Base-by-base conservation (phyloP, 179 eudicot species). In the Silene noctiflora region DNA sequence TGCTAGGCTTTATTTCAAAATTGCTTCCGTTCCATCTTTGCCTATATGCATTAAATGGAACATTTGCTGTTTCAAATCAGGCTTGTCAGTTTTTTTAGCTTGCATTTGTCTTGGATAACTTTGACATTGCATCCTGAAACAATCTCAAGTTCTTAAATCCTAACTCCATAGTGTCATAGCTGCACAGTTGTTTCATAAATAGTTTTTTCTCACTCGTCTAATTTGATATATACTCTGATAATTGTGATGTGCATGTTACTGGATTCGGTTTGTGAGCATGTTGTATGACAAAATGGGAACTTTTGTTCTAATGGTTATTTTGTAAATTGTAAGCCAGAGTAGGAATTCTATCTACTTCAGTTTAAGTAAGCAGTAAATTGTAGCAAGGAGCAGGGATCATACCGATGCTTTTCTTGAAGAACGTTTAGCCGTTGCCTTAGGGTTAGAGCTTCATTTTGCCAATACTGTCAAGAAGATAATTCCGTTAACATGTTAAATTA, bases 351-450 rank as follows among this genome's bases (percentile, higher is more conserved):
- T 58, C 65, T 29, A 11, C 25, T 73, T 25, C 6, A 20, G 65
- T 20, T 22, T 29, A 14, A 42, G 35, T 21, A 51, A 59, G 44
- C 42, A 21, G 73, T 42, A 79, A 58, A 27, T 68, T 60, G 22
- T 60, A 31, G 60, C 44, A 44, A 62, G 24, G 68, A 69, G 56
- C 65, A 31, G 21, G 35, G 63, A 44, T 76, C 78, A 73, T 83
- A 83, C 85, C 85, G 76, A 31, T 83, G 83, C 58, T 74, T 76
- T 83, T 83, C 85, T 83, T 83, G 83, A 59, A 83, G 61, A 24
- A 72, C 64, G 46, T 79, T 82, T 62, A 83, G 83, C 71, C 80
- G 85, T 64, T 80, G 85, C 80, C 74, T 68, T 46, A 83, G 59
- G 20, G 39, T 73, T 51, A 75, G 69, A 66, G 80, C 85, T 73